Evolutionary conservation across 179 eudicot genomes (phyloP).

Genomic region (Actinidia polygama): DNA sequence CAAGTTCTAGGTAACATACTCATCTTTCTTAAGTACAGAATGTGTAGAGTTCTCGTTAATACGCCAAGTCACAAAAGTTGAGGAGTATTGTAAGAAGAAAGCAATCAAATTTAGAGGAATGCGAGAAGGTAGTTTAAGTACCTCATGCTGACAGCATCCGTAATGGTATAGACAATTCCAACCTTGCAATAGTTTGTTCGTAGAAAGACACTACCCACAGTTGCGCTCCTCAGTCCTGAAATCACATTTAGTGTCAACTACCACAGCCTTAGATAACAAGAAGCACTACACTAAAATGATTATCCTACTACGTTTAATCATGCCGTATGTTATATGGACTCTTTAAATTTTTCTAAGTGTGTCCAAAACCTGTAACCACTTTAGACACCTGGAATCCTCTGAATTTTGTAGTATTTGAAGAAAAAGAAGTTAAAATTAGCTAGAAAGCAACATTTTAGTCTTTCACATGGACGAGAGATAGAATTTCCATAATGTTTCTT

Average conservation of each 20-base stretch:
- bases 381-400: no score
- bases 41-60: not conserved
- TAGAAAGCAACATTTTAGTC: no score
- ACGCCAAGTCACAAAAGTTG: not conserved
- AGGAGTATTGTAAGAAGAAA: slow-evolving; percentile 4
- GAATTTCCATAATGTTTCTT: no score
- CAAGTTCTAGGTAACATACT: not conserved
- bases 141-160: slow-evolving; percentile 76
- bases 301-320: slow-evolving; percentile 1
- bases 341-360: no score
- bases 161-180: slow-evolving; percentile 73
- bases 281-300: slow-evolving; percentile 1
- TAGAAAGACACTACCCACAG: slow-evolving; percentile 56
- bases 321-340: no score
- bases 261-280: not conserved
- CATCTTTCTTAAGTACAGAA: not conserved
- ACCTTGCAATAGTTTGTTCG: slow-evolving; percentile 58
- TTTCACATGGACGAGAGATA: no score
- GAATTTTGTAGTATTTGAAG: no score
- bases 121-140: slow-evolving; percentile 24
- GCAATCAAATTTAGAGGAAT: not conserved
- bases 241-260: slow-evolving; percentile 26
- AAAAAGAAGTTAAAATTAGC: no score
- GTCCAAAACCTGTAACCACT: no score
- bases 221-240: slow-evolving; percentile 63